Evolutionary conservation across 805 yeast species (phyloP), one percentile per base, ranked within the genome.

Genomic region (Starmerella floricola): DNA sequence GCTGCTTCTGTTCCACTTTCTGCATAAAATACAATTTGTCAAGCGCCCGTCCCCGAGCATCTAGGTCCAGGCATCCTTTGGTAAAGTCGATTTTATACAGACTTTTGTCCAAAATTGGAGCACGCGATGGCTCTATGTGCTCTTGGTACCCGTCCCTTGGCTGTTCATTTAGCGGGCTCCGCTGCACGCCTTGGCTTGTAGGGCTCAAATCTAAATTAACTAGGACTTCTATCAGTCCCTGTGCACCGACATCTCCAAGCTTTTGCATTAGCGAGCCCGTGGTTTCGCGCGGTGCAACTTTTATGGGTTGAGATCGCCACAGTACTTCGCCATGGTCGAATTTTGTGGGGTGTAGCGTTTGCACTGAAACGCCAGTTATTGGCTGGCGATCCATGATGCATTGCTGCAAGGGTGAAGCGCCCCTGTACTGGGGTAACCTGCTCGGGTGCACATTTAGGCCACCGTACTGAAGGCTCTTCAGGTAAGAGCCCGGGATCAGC

Each of bases 371-470:
- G 0, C 97, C 98, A 0, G 96, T 79, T 15, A 36, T 45, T 0
- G 48, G 28, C 49, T 79, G 86, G 31, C 68, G 67, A 45, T 80
- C 73, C 53, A 87, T 58, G 11, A 91, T 60, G 0, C 95, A 77
- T 46, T 74, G 69, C 47, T 88, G 97, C 3, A 91, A 62, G 0
- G 98, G 98, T 1, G 95, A 79, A 0, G 96, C 78, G 1, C 98
- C 98, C 2, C 85, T 72, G 52, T 82, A 56, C 35, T 62, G 64
- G 0, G 98, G 98, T 8, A 91, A 67, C 6, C 86, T 58, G 0
- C 95, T 85, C 0, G 98, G 98, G 58, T 91, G 98, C 1, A 91
- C 85, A 56, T 91, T 91, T 21, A 91, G 56, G 0, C 96, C 93
- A 3, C 87, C 85, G 54, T 59, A 74, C 11, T 59, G 58, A 17